Evolutionary conservation across 108 stramenopile species (phyloP), one percentile per base, ranked within the genome.

Genomic region (Nitzschia sp.): DNA sequence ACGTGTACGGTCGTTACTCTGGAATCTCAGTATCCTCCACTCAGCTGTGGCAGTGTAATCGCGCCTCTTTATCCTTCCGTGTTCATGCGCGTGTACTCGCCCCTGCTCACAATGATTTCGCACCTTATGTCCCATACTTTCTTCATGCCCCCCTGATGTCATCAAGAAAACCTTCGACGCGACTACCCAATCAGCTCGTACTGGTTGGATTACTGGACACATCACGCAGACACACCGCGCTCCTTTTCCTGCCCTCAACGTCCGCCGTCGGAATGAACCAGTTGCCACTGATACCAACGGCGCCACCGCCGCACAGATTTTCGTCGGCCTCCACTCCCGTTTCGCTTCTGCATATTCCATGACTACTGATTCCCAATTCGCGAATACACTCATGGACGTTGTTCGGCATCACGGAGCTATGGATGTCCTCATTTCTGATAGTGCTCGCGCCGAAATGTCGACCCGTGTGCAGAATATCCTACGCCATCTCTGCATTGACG

Each of bases 131-230:
- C n/a, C n/a, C n/a, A n/a, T n/a, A n/a, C n/a, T n/a, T n/a, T n/a
- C n/a, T n/a, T n/a, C n/a, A n/a, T n/a, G n/a, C n/a, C n/a, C n/a
- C n/a, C n/a, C 19, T 2, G 48, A 67, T 6, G 25, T 40, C 0
- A 65, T 80, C 0, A 6, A 62, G 55, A 39, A 51, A 12, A 73
- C 78, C 40, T 63, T 79, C 42, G 43, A 56, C 6, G 19, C n/a
- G 7, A 73, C 72, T 57, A 79, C 78, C 0, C 73, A 80, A 40
- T 80, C 26, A 44, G 67, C 46, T 37, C 43, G 57, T 41, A 19
- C 29, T 37, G 22, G 48, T 29, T 20, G 2, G 5, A 34, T 15
- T 40, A 8, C 25, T 55, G 20, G 21, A 12, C 43, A 17, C 21
- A 21, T 73, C 29, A 14, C 15, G 21, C 15, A 51, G 14, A 24